These are phyloP conservation scores for Leucosporidium scottii DNA, from an alignment of 768 basidiomycete species.

Conservation along the genomic window DNA sequence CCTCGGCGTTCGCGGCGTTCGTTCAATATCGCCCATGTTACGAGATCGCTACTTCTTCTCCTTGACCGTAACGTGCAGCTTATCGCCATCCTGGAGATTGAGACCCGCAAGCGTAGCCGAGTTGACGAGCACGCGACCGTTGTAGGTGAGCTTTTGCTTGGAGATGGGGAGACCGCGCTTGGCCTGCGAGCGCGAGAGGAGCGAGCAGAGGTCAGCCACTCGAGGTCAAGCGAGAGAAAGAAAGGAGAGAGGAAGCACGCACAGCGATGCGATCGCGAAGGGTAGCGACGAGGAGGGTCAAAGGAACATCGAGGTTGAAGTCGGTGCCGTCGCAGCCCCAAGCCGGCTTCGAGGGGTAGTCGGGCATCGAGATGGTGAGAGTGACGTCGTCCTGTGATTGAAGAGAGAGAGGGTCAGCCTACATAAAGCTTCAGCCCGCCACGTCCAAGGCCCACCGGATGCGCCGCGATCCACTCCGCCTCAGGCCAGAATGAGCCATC, in stretches of 20 bases:
- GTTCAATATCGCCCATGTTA: too few relatives aligned
- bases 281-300: slow-evolving; percentile 76
- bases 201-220: not conserved
- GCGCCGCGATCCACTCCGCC: slow-evolving; percentile 40
- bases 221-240: not conserved
- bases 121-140: slow-evolving; percentile 31
- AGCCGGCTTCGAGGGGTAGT: slow-evolving; percentile 73
- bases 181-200: not conserved
- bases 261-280: slow-evolving; percentile 71
- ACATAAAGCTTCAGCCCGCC: too few relatives aligned
- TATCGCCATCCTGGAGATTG: slow-evolving; percentile 31
- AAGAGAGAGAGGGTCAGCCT: not conserved
- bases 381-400: slow-evolving; percentile 67
- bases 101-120: slow-evolving; percentile 31
- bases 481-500: slow-evolving; percentile 79
- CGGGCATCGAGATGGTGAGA: slow-evolving; percentile 74
- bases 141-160: slow-evolving; percentile 31
- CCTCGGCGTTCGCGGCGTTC: too few relatives aligned
- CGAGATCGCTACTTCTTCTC: slow-evolving; percentile 34
- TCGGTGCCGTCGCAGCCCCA: slow-evolving; percentile 82
- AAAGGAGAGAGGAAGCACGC: not conserved
- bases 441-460: slow-evolving; percentile 23
- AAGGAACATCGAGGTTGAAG: slow-evolving; percentile 73
- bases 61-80: slow-evolving; percentile 26
- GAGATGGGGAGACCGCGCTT: slow-evolving; percentile 29